Percentiles rank a stretch among this genome's conserved stretches.
These are phyloP conservation scores for Aspergillus fructus DNA, from an alignment of 2,329 filamentous ascomycete species.

Conservation along the genomic window DNA sequence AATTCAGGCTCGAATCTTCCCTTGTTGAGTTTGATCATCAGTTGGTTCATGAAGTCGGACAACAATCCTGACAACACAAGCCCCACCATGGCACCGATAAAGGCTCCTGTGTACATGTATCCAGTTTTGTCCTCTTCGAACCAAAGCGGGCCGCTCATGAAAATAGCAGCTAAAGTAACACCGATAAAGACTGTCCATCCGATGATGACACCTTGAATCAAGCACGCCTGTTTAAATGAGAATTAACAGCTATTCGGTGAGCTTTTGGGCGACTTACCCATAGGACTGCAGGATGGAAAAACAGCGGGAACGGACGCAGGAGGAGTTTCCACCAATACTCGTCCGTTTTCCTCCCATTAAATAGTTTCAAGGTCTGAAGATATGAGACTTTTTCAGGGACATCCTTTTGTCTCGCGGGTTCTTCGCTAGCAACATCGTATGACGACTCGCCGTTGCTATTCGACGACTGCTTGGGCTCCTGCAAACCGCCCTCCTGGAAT, in stretches of 20 bases:
- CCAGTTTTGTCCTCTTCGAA: slow-evolving; percentile 80
- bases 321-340: slow-evolving; percentile 68
- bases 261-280: slow-evolving; percentile 57
- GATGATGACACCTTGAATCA: slow-evolving; percentile 87
- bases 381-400: slow-evolving; percentile 56
- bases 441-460: background rate
- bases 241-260: slow-evolving; percentile 13
- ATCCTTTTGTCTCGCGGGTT: slow-evolving; percentile 6
- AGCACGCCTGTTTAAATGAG: slow-evolving; percentile 46
- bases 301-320: slow-evolving; percentile 75
- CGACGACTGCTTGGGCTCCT: slow-evolving; percentile 10
- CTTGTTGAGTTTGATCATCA: slow-evolving; percentile 70
- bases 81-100: slow-evolving; percentile 76
- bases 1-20: slow-evolving; percentile 93
- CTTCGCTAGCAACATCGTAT: background rate
- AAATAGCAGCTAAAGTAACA: slow-evolving; percentile 77
- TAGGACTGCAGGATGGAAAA: slow-evolving; percentile 79
- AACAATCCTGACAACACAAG: slow-evolving; percentile 73
- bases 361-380: slow-evolving; percentile 61
- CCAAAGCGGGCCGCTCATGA: slow-evolving; percentile 76
- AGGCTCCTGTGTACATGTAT: slow-evolving; percentile 83
- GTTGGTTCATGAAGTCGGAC: slow-evolving; percentile 69
- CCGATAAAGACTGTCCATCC: slow-evolving; percentile 95
- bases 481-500: background rate
- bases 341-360: slow-evolving; percentile 79